Percentiles rank a stretch among this genome's conserved stretches.
Evolutionary conservation across 352 stramenopile species (phyloP).

Genomic region (Phytophthora nicotianae): DNA sequence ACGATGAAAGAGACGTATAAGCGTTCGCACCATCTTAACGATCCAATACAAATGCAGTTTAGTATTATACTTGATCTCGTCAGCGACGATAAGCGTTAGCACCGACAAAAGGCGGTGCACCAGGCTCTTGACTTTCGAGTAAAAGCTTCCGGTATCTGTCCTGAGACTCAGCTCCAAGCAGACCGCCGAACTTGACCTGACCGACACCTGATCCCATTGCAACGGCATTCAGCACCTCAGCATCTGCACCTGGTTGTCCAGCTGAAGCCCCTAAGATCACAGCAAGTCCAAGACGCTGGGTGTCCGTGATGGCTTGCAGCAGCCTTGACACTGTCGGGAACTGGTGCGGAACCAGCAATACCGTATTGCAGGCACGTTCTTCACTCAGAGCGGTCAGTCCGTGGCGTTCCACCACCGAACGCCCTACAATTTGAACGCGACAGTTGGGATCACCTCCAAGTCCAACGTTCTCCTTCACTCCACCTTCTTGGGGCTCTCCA

Average conservation of each 20-base stretch:
- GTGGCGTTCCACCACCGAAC: conserved; percentile 40
- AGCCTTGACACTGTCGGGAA: conserved; percentile 58
- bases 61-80: conserved; percentile 3
- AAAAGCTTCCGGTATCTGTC: conserved; percentile 68
- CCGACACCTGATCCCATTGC: conserved; percentile 57
- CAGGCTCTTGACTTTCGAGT: conserved; percentile 43
- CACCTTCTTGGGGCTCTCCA: conserved; percentile 13
- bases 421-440: conserved; percentile 54
- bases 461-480: conserved; percentile 10
- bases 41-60: conserved; percentile 18
- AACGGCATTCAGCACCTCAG: conserved; percentile 51
- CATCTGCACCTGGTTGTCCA: conserved; percentile 36
- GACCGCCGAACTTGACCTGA: conserved; percentile 77
- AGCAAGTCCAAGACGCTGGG: conserved; percentile 53
- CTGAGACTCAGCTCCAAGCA: conserved; percentile 45
- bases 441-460: conserved; percentile 55
- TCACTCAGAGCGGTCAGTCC: conserved; percentile 50
- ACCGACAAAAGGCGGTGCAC: conserved; percentile 55
- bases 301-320: conserved; percentile 49
- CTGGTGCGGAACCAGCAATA: conserved; percentile 56
- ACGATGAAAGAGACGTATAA: conserved; percentile 29
- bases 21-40: not conserved
- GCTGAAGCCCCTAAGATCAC: conserved; percentile 54
- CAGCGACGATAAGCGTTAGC: conserved; percentile 29
- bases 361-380: conserved; percentile 65